Evolutionary conservation across 768 basidiomycete genomes (phyloP).

Genomic region (Collybia mongolica): DNA sequence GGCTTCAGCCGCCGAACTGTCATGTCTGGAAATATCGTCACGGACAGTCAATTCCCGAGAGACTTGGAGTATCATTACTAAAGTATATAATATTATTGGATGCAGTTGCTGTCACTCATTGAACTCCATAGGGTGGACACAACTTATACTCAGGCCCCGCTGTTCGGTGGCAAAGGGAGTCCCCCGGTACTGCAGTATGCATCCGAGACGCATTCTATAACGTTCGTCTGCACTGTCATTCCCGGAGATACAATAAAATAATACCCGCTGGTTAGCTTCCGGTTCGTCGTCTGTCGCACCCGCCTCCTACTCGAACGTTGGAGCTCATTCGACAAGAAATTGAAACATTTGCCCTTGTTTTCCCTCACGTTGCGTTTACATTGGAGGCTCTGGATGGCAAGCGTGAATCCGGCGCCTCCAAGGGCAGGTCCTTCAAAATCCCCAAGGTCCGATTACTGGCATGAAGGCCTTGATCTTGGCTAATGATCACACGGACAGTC

Average conservation of each 20-base stretch:
- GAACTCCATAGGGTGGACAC: slow-evolving; percentile 53
- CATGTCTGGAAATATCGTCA: slow-evolving; percentile 80
- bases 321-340: slow-evolving; percentile 71
- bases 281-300: slow-evolving; percentile 74
- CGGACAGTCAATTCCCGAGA: slow-evolving; percentile 61
- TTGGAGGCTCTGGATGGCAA: slow-evolving; percentile 53
- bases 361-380: slow-evolving; percentile 67
- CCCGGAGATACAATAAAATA: not conserved
- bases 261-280: slow-evolving; percentile 55
- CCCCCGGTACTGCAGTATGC: slow-evolving; percentile 76
- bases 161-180: slow-evolving; percentile 70
- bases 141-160: slow-evolving; percentile 71
- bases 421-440: slow-evolving; percentile 53
- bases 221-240: slow-evolving; percentile 38
- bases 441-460: slow-evolving; percentile 51
- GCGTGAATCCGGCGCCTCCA: slow-evolving; percentile 32
- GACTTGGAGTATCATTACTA: slow-evolving; percentile 76
- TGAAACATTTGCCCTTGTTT: slow-evolving; percentile 71
- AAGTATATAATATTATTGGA: slow-evolving; percentile 41
- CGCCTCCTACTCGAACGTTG: slow-evolving; percentile 54
- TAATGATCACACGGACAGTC: slow-evolving; percentile 41
- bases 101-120: not conserved
- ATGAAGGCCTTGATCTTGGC: not conserved
- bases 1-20: slow-evolving; percentile 79
- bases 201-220: slow-evolving; percentile 91